Evolutionary conservation across 2,329 filamentous ascomycete species (phyloP), one percentile per base, ranked within the genome.

Genomic region (Alternaria novae-zelandiae): DNA sequence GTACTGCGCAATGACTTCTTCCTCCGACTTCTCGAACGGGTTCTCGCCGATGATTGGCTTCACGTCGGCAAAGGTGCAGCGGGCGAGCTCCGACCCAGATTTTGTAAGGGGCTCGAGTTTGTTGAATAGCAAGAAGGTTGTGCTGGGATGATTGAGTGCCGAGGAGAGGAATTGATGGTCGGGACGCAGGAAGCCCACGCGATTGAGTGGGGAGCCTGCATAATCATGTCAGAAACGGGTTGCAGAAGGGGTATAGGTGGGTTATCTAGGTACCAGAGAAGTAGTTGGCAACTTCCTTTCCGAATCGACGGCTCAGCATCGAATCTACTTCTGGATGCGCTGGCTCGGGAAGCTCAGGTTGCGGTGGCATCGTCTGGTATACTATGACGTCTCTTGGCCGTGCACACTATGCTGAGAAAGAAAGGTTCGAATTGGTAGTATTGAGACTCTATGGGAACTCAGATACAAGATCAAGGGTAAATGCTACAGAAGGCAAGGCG

Each of bases 231-330:
- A 66, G 44, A 20, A 36, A 30, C 44, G n/a, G n/a, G 36, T 7
- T 12, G n/a, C 21, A 54, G 6, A 17, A 47, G 11, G 13, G 21
- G 23, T 6, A 21, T 20, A 32, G 28, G 26, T 26, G 43, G 21
- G 15, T n/a, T 21, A 49, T 47, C 10, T 49, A 56, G 26, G 45
- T 74, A 82, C 82, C 85, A 54, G 91, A 89, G 81, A 94, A 96
- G 86, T 96, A 96, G 81, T 95, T 96, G 76, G 90, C 87, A 65
- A 92, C 85, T 81, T 95, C 92, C 70, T 87, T 89, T 79, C 92
- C 92, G 81, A 94, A 95, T 76, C 90, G 92, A 63, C 88, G 85
- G 71, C 89, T 88, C 73, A 96, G 84, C 89, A 93, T 93, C 41
- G 87, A 88, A 76, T 90, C 88, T 70, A 86, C 80, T 66, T 86